These are phyloP conservation scores for Mycena polygramma DNA, from an alignment of 768 basidiomycete species.

Conservation along the genomic window DNA sequence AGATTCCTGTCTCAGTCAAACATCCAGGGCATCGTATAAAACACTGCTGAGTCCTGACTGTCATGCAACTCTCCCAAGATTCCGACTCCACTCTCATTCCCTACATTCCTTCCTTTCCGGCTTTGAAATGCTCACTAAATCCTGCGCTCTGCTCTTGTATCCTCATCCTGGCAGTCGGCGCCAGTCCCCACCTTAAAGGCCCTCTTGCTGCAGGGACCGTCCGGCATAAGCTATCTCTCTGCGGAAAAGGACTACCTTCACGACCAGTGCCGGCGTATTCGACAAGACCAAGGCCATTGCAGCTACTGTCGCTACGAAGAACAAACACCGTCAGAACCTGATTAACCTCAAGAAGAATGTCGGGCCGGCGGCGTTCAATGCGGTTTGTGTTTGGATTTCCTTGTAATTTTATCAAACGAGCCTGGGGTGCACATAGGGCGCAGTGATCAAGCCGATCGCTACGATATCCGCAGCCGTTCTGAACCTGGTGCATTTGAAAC, in stretches of 20 bases:
- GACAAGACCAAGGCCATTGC: constrained; percentile 39
- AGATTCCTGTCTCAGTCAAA: neutral
- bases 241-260: constrained; percentile 25
- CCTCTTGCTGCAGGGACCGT: neutral
- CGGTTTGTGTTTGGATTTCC: constrained; percentile 7
- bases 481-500: constrained; percentile 36
- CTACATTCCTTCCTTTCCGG: neutral
- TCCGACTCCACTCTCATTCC: neutral
- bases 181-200: neutral
- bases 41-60: no score
- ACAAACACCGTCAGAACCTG: constrained; percentile 55
- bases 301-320: constrained; percentile 36
- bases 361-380: constrained; percentile 38
- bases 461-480: constrained; percentile 33
- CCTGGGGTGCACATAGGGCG: constrained; percentile 38
- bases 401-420: neutral
- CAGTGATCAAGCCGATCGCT: constrained; percentile 46
- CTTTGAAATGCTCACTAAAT: constrained; percentile 11
- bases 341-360: constrained; percentile 51
- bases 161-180: constrained; percentile 20
- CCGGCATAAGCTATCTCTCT: constrained; percentile 35
- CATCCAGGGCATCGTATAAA: neutral
- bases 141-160: constrained; percentile 10
- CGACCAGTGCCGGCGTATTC: constrained; percentile 36
- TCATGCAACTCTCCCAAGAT: neutral